phyloP scores from a whole-genome alignment of 352 stramenopile genomes.

The Blastocystis sp. region DNA sequence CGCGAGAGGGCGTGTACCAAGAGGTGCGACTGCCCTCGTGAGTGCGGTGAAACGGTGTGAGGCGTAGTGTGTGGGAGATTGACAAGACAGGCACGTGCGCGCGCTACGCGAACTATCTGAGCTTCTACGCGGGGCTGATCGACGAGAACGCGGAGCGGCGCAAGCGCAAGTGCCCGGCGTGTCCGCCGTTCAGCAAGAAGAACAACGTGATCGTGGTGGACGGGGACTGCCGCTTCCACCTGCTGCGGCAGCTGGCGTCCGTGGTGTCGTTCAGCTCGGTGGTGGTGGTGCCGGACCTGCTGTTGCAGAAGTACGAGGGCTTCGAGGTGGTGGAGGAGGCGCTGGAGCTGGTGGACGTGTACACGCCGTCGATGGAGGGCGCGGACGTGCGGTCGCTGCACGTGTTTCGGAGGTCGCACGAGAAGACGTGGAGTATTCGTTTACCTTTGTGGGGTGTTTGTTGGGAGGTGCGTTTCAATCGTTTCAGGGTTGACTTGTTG shows the following conservation, averaged over 20 bases:
- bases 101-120: conserved; percentile 6
- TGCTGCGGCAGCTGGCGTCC: not conserved
- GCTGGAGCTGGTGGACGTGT: conserved; percentile 10
- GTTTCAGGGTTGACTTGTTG: not conserved
- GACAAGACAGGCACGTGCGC: not conserved
- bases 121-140: conserved; percentile 17
- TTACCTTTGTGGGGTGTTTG: not conserved
- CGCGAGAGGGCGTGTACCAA: not conserved
- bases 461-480: not conserved
- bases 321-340: not conserved
- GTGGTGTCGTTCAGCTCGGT: conserved; percentile 15
- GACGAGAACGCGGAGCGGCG: not conserved
- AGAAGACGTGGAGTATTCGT: not conserved
- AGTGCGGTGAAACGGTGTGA: not conserved
- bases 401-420: not conserved
- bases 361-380: not conserved
- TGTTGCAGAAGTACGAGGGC: conserved; percentile 17
- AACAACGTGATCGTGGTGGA: conserved; percentile 28
- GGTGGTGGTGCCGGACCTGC: conserved; percentile 9
- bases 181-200: conserved; percentile 8
- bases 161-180: not conserved
- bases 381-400: not conserved
- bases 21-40: not conserved
- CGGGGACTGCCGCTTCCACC: conserved; percentile 13
- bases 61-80: not conserved